Evolutionary conservation across 148 eudicot genomes (phyloP), one percentile per base, ranked within the genome.

Genomic region (Spergularia marina): DNA sequence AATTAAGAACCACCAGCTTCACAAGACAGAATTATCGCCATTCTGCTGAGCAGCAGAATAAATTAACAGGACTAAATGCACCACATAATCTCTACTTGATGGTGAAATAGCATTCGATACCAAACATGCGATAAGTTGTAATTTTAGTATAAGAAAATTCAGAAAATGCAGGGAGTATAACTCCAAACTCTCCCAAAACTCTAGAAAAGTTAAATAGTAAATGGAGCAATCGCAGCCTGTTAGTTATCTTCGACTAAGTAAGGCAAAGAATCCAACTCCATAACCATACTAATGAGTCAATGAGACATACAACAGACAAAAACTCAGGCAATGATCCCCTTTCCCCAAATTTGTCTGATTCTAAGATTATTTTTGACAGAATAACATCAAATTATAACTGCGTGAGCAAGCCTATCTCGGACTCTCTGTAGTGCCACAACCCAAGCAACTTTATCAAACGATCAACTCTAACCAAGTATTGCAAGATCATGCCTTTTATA

Each of bases 401-500:
- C 9, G 10, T 9, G 49, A 44, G 49, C 49, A 44, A 44, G 49
- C 49, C 49, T 44, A 44, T 2, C 1, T 41, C 25, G 25, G 25
- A 23, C 25, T 23, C 25, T 44, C 49, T 44, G 7, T 44, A 6
- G 49, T 44, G 49, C 49, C 49, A 44, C 7, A 44, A 44, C 10
- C 49, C 49, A 44, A 44, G 7, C 49, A 44, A 6, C 7, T 6
- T 4, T 6, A 6, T 44, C 49, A 44, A 44, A 6, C 1, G 49
- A 44, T 44, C 49, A 6, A 44, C 49, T 4, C 49, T 44, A 4
- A 44, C 49, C 49, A 60, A 60, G 36, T 12, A 20, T 21, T 10
- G 36, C 64, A 60, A 60, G 64, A 60, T 60, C 64, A 60, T 60
- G 36, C 23, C 64, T 60, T 65, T 65, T 20, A 30, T 55, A 15